Percentiles rank a stretch among this genome's conserved stretches.
phyloP scores from a whole-genome alignment of 2,329 filamentous ascomycete species.

The Hypoxylon rubiginosum region DNA sequence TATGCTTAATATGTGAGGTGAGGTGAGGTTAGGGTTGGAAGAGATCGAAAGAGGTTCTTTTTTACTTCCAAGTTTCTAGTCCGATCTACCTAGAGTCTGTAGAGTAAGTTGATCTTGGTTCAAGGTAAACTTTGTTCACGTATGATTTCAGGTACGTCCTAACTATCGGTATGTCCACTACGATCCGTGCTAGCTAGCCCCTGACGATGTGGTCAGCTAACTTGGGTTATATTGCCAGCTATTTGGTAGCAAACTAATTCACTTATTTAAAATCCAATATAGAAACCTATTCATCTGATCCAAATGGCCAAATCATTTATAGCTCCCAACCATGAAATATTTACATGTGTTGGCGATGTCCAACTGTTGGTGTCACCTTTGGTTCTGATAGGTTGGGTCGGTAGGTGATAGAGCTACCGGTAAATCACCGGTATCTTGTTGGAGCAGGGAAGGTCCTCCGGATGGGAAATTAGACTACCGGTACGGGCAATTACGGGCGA shows the following conservation, averaged over 20 bases:
- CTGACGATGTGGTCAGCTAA: background rate
- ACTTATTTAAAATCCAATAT: too few species aligned
- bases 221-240: background rate
- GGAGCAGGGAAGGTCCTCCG: constrained; percentile 5
- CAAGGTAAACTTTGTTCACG: too few species aligned
- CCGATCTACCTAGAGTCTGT: too few species aligned
- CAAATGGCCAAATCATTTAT: background rate
- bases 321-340: background rate
- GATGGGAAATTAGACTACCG: constrained; percentile 25
- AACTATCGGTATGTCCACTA: too few species aligned
- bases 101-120: too few species aligned
- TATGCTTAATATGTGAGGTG: background rate
- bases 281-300: background rate
- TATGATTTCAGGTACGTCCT: too few species aligned
- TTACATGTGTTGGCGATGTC: background rate
- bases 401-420: background rate
- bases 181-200: too few species aligned
- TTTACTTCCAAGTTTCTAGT: too few species aligned
- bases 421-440: constrained; percentile 18
- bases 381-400: background rate
- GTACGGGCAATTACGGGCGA: constrained; percentile 21
- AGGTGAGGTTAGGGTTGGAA: background rate
- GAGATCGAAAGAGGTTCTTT: too few species aligned
- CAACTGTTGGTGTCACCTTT: background rate
- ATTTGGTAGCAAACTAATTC: background rate